Evolutionary conservation across 164 flowering plant species (phyloP).

Genomic region (Dillenia suffruticosa): DNA sequence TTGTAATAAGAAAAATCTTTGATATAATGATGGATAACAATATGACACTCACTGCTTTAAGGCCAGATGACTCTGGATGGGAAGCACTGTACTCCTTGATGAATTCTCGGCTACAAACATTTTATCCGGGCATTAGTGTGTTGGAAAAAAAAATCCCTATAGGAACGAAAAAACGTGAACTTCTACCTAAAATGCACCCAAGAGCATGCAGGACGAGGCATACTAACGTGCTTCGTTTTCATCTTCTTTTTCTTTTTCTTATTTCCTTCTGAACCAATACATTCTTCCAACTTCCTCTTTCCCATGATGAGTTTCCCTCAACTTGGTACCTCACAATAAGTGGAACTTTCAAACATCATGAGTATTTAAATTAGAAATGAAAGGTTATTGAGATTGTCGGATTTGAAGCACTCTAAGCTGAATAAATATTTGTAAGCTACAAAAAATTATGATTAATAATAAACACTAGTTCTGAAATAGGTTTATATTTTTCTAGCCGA

Average conservation of each 20-base stretch:
- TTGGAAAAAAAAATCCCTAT: not conserved
- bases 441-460: too few relatives aligned
- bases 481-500: too few relatives aligned
- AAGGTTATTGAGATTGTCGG: too few relatives aligned
- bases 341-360: too few relatives aligned
- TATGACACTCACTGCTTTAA: slow-evolving; percentile 30
- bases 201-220: slow-evolving; percentile 41
- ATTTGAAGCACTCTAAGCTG: too few relatives aligned
- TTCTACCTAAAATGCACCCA: slow-evolving; percentile 45
- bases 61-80: slow-evolving; percentile 40
- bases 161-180: not conserved
- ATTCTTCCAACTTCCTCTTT: slow-evolving; percentile 18
- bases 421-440: too few relatives aligned
- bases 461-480: too few relatives aligned
- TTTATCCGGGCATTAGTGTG: slow-evolving; percentile 2
- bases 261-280: slow-evolving; percentile 20
- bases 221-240: slow-evolving; percentile 15
- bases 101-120: slow-evolving; percentile 28
- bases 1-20: not conserved
- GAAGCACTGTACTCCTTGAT: slow-evolving; percentile 39
- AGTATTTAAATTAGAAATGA: too few relatives aligned
- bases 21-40: not conserved
- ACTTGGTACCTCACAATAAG: slow-evolving; percentile 16
- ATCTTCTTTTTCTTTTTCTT: slow-evolving; percentile 32
- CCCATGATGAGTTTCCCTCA: slow-evolving; percentile 15